phyloP scores from a whole-genome alignment of 805 yeast genomes.

The Hanseniaspora hatyaiensis region DNA sequence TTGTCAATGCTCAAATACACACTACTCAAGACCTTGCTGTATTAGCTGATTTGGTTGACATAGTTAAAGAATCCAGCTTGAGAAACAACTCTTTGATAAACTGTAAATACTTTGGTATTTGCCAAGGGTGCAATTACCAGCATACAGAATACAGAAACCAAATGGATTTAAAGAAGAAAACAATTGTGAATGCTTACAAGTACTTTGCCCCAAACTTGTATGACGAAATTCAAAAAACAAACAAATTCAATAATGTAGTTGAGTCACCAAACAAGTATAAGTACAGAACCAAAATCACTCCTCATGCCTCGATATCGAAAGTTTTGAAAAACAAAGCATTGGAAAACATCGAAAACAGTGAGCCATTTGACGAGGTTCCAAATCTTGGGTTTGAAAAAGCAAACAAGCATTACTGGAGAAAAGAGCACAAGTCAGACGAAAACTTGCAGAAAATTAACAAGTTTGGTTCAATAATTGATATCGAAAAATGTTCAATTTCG shows the following conservation, averaged over 20 bases:
- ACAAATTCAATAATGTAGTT: constrained; percentile 51
- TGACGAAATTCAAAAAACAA: constrained; percentile 38
- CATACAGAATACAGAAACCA: constrained; percentile 63
- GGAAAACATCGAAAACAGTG: constrained; percentile 24
- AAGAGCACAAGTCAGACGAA: constrained; percentile 19
- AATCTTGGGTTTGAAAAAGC: constrained; percentile 81
- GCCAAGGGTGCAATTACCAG: constrained; percentile 94
- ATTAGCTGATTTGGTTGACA: constrained; percentile 59
- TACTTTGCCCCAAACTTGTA: constrained; percentile 49
- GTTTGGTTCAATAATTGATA: constrained; percentile 54
- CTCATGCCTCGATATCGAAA: constrained; percentile 74
- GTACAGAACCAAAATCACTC: constrained; percentile 89
- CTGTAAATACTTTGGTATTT: constrained; percentile 71
- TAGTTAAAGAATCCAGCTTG: constrained; percentile 36
- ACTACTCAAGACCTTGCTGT: constrained; percentile 65
- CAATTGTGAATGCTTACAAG: constrained; percentile 70
- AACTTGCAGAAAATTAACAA: constrained; percentile 25
- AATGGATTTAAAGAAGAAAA: constrained; percentile 55
- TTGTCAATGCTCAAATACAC: constrained; percentile 55
- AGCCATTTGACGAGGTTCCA: constrained; percentile 33
- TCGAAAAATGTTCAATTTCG: constrained; percentile 88
- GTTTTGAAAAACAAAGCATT: constrained; percentile 3
- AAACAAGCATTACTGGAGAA: constrained; percentile 65
- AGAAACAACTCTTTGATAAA: constrained; percentile 50
- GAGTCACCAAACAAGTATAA: constrained; percentile 64